Evolutionary conservation across 192 early-diverging fungal genomes (phyloP).

Genomic region (Backusella liffmaniae): DNA sequence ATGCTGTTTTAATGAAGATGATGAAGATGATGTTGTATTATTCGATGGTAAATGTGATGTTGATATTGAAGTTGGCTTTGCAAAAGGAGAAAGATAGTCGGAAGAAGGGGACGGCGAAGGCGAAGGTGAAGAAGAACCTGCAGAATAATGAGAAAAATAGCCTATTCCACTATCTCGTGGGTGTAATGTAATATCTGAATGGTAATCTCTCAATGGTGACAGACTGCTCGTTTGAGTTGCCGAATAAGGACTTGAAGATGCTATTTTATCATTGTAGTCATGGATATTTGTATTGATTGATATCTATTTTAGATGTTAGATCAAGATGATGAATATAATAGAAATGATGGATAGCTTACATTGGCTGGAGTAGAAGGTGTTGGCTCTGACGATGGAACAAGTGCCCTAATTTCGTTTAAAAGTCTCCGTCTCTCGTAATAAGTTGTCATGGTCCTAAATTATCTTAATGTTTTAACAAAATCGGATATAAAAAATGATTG

Average conservation of each 20-base stretch:
- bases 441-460: conserved; percentile 26
- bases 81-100: neutral
- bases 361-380: neutral
- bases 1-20: neutral
- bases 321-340: neutral
- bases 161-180: conserved; percentile 16
- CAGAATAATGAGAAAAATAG: conserved; percentile 4
- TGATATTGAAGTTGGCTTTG: neutral
- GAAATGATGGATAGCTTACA: neutral
- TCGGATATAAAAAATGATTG: neutral
- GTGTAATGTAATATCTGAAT: neutral
- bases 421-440: conserved; percentile 34
- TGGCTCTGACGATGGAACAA: conserved; percentile 9
- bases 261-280: conserved; percentile 4
- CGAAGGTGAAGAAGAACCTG: conserved; percentile 12
- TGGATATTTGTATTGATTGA: conserved; percentile 26
- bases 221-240: neutral
- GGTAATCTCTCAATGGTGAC: neutral
- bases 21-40: neutral
- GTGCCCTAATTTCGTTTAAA: conserved; percentile 32
- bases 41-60: neutral
- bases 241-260: conserved; percentile 3
- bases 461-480: conserved; percentile 9
- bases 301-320: conserved; percentile 13
- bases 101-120: conserved; percentile 20